Evolutionary conservation across 768 basidiomycete genomes (phyloP).

Genomic region (Scleroderma bovista): DNA sequence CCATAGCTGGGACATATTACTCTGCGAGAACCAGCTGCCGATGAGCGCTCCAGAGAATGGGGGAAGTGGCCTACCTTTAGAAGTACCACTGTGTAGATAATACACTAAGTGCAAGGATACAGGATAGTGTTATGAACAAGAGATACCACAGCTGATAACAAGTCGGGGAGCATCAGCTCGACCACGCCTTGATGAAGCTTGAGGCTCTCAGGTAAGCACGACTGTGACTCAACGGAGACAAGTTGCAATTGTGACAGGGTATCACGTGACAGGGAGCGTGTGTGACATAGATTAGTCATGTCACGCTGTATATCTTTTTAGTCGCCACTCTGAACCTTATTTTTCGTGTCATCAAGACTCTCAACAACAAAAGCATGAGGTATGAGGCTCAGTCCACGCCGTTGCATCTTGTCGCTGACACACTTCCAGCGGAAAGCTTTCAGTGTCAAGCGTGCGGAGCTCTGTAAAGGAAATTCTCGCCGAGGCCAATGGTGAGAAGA

Average conservation of each 20-base stretch:
- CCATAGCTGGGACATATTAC: slow-evolving; percentile 24
- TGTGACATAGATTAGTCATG: slow-evolving; percentile 21
- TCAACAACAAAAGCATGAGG: slow-evolving; percentile 28
- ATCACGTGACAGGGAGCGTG: slow-evolving; percentile 11
- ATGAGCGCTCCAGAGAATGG: slow-evolving; percentile 3
- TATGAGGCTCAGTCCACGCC: slow-evolving; percentile 3
- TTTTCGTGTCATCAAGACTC: slow-evolving; percentile 16
- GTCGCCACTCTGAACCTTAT: slow-evolving; percentile 29
- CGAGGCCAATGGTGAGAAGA: slow-evolving; percentile 81
- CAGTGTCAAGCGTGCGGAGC: slow-evolving; percentile 99
- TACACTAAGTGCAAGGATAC: neutral
- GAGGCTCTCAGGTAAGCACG: neutral
- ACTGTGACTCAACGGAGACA: neutral
- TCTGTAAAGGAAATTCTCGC: slow-evolving; percentile 88
- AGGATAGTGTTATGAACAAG: neutral
- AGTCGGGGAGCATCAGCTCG: neutral
- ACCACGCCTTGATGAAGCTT: neutral
- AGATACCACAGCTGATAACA: neutral
- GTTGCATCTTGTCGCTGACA: neutral
- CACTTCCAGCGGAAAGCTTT: slow-evolving; percentile 65
- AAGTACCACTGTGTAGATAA: neutral
- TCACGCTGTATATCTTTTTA: slow-evolving; percentile 31
- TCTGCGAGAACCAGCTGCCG: neutral
- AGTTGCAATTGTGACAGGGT: neutral
- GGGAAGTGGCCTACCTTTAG: neutral